A percentile compares a stretch with the other conserved stretches of the same genome.
phyloP scores from a whole-genome alignment of 495 filamentous ascomycete species.

The Lepidopterella palustris region DNA sequence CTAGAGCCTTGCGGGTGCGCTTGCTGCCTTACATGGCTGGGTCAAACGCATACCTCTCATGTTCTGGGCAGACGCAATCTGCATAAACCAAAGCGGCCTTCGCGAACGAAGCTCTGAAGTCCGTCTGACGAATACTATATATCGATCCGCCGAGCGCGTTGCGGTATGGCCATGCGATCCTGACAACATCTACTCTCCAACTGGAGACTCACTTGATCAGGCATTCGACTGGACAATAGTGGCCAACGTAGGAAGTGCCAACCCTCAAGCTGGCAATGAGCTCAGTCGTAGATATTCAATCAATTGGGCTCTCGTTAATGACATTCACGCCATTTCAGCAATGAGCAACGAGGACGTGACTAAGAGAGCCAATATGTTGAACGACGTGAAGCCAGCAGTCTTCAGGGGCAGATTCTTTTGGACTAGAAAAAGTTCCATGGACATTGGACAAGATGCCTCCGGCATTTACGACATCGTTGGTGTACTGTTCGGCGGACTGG shows the following conservation, averaged over 20 bases:
- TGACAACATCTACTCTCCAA: not conserved
- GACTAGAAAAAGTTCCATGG: not conserved
- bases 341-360: not conserved
- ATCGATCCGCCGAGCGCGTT: slow-evolving; percentile 20
- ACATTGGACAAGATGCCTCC: not conserved
- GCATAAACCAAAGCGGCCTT: slow-evolving; percentile 23
- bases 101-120: slow-evolving; percentile 27
- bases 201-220: not conserved
- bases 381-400: not conserved
- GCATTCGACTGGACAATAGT: not conserved
- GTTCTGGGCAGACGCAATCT: not conserved
- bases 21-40: not conserved
- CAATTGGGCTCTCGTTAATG: not conserved
- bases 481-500: not conserved
- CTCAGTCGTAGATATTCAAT: not conserved
- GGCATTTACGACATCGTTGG: not conserved
- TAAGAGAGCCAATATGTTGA: not conserved
- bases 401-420: not conserved
- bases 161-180: slow-evolving; percentile 17
- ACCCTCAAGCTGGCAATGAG: not conserved
- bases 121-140: slow-evolving; percentile 28
- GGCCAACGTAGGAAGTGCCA: not conserved
- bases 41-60: not conserved
- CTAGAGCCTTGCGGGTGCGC: not conserved
- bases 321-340: not conserved